phyloP scores from a whole-genome alignment of 2,329 filamentous ascomycete species.

The Talaromyces islandicus region DNA sequence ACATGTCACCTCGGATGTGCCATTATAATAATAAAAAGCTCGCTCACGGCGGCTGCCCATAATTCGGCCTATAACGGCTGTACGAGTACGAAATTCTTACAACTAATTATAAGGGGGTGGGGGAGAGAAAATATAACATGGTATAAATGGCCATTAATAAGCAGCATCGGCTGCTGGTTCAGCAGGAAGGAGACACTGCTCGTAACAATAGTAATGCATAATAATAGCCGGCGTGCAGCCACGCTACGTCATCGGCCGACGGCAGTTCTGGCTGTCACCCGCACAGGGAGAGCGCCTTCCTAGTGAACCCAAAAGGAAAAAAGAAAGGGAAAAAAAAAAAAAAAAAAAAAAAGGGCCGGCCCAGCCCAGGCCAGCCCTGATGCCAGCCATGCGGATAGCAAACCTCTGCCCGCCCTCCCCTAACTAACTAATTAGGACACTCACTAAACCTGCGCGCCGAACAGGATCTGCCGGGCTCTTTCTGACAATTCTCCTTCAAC shows the following conservation, averaged over 20 bases:
- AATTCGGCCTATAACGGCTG: not conserved
- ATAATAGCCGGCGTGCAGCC: not conserved
- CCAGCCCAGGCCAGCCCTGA: not conserved
- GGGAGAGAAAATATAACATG: too few species aligned
- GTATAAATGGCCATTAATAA: too few species aligned
- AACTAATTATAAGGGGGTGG: too few species aligned
- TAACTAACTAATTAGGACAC: too few species aligned
- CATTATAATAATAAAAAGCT: not conserved
- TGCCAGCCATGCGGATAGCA: not conserved
- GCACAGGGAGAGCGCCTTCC: too few species aligned
- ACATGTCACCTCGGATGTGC: not conserved
- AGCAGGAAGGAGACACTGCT: not conserved
- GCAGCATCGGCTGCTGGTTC: too few species aligned
- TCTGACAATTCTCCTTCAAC: not conserved
- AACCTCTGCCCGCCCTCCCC: not conserved
- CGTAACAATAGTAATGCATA: not conserved
- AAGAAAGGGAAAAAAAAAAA: too few species aligned
- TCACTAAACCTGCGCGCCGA: not conserved
- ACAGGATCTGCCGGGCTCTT: not conserved
- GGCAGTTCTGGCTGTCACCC: too few species aligned
- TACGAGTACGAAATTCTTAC: too few species aligned
- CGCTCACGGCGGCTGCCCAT: not conserved
- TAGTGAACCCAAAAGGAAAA: not conserved
- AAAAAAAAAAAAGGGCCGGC: too few species aligned
- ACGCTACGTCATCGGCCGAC: constrained; percentile 7